Base-by-base conservation (phyloP, 2,329 filamentous ascomycete genomes). In the Aureobasidium pullulans region DNA sequence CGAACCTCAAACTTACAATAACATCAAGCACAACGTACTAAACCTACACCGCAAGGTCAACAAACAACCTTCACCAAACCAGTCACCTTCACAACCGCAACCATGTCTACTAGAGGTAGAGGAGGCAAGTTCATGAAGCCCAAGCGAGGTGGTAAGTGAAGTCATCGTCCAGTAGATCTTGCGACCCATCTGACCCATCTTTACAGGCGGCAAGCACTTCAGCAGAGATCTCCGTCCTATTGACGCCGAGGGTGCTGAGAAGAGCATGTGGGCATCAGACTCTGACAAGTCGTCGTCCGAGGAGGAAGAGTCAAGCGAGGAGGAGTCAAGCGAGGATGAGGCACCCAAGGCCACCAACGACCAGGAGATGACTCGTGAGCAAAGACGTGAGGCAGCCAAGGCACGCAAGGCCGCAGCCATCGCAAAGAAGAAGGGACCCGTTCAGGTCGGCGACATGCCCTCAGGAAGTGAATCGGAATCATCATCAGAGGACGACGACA, bases 61-160 rank as follows among this genome's bases (percentile, higher is more conserved):
- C 19, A 3, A 23, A 46, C 6, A 57, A 32, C 8, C n/a, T 10
- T 13, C 7, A 46, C 60, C 28, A 47, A 56, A 48, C 10, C 59
- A 59, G 56, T 46, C 52, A 40, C 53, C 46, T 60, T 60, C 57
- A 65, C 60, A 62, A 57, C 64, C 66, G 68, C 63, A 63, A 81
- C 79, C 75, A 81, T 81, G 73, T 78, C 86, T 62, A 44, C 47
- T 66, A 73, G 90, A 72, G 91, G 90, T 67, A 88, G 92, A 71
- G 91, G 88, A 69, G 90, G 92, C 76, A 97, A 97, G 78, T 96
- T 93, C 75, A 89, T 85, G 79, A 97, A 96, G 80, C 90, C 88
- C 66, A 91, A 90, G 67, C 84, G 93, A 76, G 93, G 93, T 81
- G 92, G 93, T 93, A 77, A 67, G 82, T 69, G 2, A 36, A 29